Base-by-base conservation (phyloP, 345 rosid species). In the Firmiana major region DNA sequence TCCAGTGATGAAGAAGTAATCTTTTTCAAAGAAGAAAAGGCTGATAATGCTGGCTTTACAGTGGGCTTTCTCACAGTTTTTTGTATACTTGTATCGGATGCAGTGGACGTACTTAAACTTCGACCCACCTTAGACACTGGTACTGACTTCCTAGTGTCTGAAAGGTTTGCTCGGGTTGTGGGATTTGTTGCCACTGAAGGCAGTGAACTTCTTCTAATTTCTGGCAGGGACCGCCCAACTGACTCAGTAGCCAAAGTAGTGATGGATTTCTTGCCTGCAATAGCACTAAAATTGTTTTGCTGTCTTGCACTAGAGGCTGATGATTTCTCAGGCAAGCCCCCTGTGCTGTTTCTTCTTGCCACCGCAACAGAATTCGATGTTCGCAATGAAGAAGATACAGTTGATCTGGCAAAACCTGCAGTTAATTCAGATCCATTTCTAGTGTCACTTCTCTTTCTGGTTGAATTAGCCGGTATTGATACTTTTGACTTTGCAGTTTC, bases 331-430 rank as follows among this genome's bases (percentile, higher is more conserved):
- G 87, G 46, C 80, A 91, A 76, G 64, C 98, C 97, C 70, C 99
- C 99, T 7, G 97, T 93, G 82, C 98, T 96, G 77, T 88, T 93
- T 80, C 97, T 84, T 84, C 98, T 90, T 12, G 83, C 22, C 10
- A 73, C 87, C 6, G 95, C 91, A 76, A 82, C 88, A 45, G 93
- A 84, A 79, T 75, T 83, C 6, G 89, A 81, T 76, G 75, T 76
- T 46, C 88, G 77, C 59, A 82, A 75, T 21, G 89, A 85, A 71
- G 84, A 86, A 76, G 89, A 80, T 10, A 80, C 75, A 9, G 88
- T 80, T 40, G 92, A 79, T 79, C 85, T 92, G 19, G 86, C 74
- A 46, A 85, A 73, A 67, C 84, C 81, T 4, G 89, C 81, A 78
- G 84, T 84, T 21, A 86, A 74, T 43, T 51, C 86, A 7, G 81